Base-by-base conservation (phyloP, 179 eudicot genomes). In the Actinidia arguta region DNA sequence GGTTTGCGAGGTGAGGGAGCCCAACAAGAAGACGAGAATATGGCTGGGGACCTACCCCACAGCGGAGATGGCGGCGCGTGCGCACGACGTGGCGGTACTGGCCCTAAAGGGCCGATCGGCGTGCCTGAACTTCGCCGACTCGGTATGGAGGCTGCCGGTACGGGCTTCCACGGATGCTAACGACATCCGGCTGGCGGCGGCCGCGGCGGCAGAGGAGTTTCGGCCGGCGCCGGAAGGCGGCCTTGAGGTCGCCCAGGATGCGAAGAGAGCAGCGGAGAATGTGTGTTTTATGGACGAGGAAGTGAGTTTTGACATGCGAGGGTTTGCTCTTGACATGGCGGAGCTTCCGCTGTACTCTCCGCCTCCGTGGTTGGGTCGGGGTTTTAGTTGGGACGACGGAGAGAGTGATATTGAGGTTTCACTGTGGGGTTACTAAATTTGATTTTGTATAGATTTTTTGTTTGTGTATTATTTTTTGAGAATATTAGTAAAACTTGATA, bases 271-370 rank as follows among this genome's bases (percentile, higher is more conserved):
- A 27, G 42, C 9, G 6, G 70, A 54, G 27, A 77, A 63, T 9
- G 85, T 78, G 31, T 84, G 50, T 4, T 27, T 42, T 36, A 79
- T 86, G 61, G 89, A 90, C 51, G 61, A 82, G 64, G 89, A 84
- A 12, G 82, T 62, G 0, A 22, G 73, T 3, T 75, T 85, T 17
- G 84, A 83, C 11, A 83, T 88, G 90, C 86, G 82, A 0, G 73
- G 80, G 27, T 81, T 88, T 76, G 82, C 83, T 17, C 79, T 67
- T 18, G 83, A 85, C n/a, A 85, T 85, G 88, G 90, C 88, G 18
- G 82, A 73, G 9, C 6, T 36, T 17, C 77, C n/a, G 9, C 24
- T 73, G 61, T 59, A 6, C 59, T 73, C 77, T 46, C 75, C 75
- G 24, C 59, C 77, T 0, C 77, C 42, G 22, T 48, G 42, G 22